These are phyloP conservation scores for Cordyceps pruinosa DNA, from an alignment of 2,329 filamentous ascomycete species.

Conservation along the genomic window DNA sequence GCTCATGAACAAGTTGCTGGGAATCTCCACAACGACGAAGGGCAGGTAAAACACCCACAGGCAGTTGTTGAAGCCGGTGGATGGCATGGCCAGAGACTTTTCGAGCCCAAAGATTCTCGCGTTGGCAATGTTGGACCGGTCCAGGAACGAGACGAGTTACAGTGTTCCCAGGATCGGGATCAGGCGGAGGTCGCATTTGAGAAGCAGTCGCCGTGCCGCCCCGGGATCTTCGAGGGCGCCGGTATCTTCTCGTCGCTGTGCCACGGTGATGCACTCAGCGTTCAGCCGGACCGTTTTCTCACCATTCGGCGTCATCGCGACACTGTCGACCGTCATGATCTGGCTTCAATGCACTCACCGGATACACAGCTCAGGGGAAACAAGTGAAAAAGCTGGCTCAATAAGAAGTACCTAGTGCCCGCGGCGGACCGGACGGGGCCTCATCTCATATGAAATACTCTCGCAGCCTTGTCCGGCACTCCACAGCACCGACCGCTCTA, in stretches of 20 bases:
- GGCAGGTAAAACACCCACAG: constrained; percentile 57
- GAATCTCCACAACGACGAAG: constrained; percentile 53
- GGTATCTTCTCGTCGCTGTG: too few relatives aligned
- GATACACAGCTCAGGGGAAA: too few relatives aligned
- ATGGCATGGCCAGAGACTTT: constrained; percentile 34
- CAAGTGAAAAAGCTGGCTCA: too few relatives aligned
- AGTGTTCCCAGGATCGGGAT: constrained; percentile 23
- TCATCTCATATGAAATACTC: too few relatives aligned
- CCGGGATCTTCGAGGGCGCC: constrained; percentile 3
- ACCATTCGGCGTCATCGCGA: too few relatives aligned
- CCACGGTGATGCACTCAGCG: too few relatives aligned
- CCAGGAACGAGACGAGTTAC: constrained; percentile 50
- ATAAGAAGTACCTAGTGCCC: too few relatives aligned
- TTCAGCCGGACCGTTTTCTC: too few relatives aligned
- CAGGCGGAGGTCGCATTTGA: constrained; percentile 14
- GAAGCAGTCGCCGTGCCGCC: constrained; percentile 8
- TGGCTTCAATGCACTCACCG: too few relatives aligned
- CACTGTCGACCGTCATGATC: too few relatives aligned
- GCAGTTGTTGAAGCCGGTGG: constrained; percentile 36
- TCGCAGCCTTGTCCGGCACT: not conserved
- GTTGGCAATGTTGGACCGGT: constrained; percentile 43
- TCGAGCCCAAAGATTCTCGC: constrained; percentile 36
- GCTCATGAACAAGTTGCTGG: constrained; percentile 40
- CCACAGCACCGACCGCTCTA: too few relatives aligned
- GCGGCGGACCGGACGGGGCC: too few relatives aligned